Base-by-base conservation (phyloP, 805 yeast genomes). In the Metschnikowia noctiluminum region DNA sequence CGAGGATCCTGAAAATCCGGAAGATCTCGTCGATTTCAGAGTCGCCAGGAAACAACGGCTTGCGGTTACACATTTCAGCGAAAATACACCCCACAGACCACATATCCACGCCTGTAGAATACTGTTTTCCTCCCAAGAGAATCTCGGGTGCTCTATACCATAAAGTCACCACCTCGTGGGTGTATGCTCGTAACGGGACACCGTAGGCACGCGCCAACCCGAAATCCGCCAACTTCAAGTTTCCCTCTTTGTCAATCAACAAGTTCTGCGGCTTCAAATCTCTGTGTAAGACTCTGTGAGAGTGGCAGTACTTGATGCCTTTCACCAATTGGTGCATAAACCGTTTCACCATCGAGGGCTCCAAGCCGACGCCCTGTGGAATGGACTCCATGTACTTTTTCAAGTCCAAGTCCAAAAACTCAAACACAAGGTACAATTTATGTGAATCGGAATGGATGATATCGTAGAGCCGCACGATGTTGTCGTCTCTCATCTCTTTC, bases 81-180 rank as follows among this genome's bases (percentile, higher is more conserved):
- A 94, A 87, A 42, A 94, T 94, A 64, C 97, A 91, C 13, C 99
- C 99, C 52, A 92, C 87, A 10, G 97, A 89, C 99, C 99, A 94
- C 87, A 94, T 90, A 66, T 94, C 99, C 45, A 94, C 97, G 15
- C 98, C 97, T 0, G 98, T 94, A 34, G 97, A 89, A 68, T 94
- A 94, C 62, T 94, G 97, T 58, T 95, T 88, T 3, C 97, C 97
- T 12, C 99, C 99, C 55, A 94, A 79, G 52, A 94, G 73, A 48
- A 94, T 89, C 69, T 94, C 99, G 3, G 99, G 99, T 0, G 97
- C 89, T 57, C 99, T 78, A 67, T 94, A 94, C 99, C 99, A 94
- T 58, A 94, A 73, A 0, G 99, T 94, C 42, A 94, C 99, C 41
- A 94, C 98, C 67, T 94, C 99, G 69, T 94, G 97, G 11, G 99